phyloP scores from a whole-genome alignment of 1,139 yeast species.

The Pichia sp. region DNA sequence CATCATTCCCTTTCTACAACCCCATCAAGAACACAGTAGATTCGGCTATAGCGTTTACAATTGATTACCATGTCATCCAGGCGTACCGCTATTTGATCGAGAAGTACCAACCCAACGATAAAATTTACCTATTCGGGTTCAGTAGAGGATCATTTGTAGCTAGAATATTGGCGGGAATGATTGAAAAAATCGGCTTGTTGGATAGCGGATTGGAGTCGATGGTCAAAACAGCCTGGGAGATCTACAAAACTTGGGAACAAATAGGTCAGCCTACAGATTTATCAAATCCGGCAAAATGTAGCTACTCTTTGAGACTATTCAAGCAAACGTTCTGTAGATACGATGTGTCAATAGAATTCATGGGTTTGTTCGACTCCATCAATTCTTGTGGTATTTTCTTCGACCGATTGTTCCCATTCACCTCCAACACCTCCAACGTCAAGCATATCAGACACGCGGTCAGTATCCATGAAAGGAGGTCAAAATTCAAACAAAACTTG shows the following conservation, averaged over 20 bases:
- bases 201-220: slow-evolving; percentile 50
- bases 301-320: slow-evolving; percentile 42
- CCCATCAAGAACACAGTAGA: slow-evolving; percentile 33
- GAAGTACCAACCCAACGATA: slow-evolving; percentile 45
- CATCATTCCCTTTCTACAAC: background rate
- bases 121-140: slow-evolving; percentile 52
- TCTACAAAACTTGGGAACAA: slow-evolving; percentile 57
- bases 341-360: slow-evolving; percentile 44
- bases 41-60: slow-evolving; percentile 48
- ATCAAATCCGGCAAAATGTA: slow-evolving; percentile 10
- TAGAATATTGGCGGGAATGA: slow-evolving; percentile 58
- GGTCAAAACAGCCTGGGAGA: slow-evolving; percentile 56
- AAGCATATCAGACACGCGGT: slow-evolving; percentile 61
- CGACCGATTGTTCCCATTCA: slow-evolving; percentile 54
- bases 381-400: slow-evolving; percentile 57
- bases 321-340: slow-evolving; percentile 46
- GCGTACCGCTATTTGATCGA: slow-evolving; percentile 52
- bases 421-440: slow-evolving; percentile 47
- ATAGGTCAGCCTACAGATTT: slow-evolving; percentile 50
- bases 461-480: slow-evolving; percentile 60
- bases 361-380: slow-evolving; percentile 66
- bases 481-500: slow-evolving; percentile 54
- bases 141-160: slow-evolving; percentile 67
- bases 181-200: slow-evolving; percentile 55
- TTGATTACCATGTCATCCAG: slow-evolving; percentile 50